Conservation (phyloP, 352 stramenopile genomes). For the Phytopythium boreale region DNA sequence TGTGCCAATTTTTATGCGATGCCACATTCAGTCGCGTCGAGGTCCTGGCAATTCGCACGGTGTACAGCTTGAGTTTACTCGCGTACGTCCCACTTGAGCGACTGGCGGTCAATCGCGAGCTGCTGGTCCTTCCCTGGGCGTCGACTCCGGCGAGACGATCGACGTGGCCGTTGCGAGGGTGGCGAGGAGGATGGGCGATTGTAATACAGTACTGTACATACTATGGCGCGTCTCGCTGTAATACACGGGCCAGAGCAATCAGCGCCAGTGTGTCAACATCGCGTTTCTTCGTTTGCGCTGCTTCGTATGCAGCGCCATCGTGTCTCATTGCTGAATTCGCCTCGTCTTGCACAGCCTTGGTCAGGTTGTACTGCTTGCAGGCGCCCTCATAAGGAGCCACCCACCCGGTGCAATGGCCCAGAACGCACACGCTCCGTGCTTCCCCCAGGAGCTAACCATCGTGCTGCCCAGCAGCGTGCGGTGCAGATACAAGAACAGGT, state of each 20-base stretch:
- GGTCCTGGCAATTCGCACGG: neutral
- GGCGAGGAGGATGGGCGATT: neutral
- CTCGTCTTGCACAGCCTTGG: neutral
- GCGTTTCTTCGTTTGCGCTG: neutral
- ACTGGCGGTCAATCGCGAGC: neutral
- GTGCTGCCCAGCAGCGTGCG: constrained; percentile 12
- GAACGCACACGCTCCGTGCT: neutral
- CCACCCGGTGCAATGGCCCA: neutral
- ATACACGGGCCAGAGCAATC: neutral
- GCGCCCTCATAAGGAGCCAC: neutral
- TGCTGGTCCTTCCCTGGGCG: neutral
- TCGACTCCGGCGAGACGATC: neutral
- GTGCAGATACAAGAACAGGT: constrained; percentile 29
- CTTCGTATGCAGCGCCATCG: neutral
- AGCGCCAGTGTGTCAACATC: neutral
- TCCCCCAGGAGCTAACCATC: neutral
- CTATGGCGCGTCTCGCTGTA: neutral
- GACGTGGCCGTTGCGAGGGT: neutral
- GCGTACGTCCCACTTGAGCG: neutral
- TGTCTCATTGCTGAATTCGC: constrained; percentile 1
- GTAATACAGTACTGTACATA: neutral
- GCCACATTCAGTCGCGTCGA: neutral
- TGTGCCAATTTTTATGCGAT: too few relatives aligned
- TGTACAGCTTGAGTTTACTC: too few relatives aligned
- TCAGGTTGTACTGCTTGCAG: neutral